These are phyloP conservation scores for Podaxis mareebaensis DNA, from an alignment of 768 basidiomycete genomes.

Conservation along the genomic window DNA sequence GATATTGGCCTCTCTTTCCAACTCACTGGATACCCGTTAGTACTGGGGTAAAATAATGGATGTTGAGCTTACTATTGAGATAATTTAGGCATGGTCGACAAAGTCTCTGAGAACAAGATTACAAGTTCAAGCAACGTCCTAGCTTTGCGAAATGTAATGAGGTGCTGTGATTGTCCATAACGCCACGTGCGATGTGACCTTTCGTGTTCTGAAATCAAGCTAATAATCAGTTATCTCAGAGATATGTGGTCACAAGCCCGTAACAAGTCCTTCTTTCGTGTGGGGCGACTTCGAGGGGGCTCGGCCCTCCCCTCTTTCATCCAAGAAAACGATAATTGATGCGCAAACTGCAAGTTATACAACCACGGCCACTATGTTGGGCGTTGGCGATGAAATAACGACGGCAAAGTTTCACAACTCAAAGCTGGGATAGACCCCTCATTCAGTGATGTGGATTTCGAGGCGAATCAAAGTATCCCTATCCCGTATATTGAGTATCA, in stretches of 20 bases:
- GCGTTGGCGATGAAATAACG: too few species aligned
- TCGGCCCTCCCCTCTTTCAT: too few species aligned
- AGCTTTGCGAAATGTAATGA: background rate
- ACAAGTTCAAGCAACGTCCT: background rate
- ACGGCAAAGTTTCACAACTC: background rate
- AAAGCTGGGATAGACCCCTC: background rate
- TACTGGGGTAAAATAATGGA: background rate
- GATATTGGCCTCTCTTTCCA: constrained; percentile 79
- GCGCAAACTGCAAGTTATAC: too few species aligned
- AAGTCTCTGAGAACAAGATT: background rate
- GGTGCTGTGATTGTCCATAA: background rate
- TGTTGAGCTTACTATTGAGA: constrained; percentile 51
- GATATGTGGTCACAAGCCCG: background rate
- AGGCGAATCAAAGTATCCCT: background rate
- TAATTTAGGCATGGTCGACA: constrained; percentile 37
- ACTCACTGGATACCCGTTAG: constrained; percentile 42
- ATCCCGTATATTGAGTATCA: background rate
- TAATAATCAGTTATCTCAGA: background rate
- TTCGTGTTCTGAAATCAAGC: background rate
- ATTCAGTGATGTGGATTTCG: background rate
- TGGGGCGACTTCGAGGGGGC: too few species aligned
- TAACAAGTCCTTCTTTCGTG: too few species aligned
- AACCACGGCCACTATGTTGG: too few species aligned
- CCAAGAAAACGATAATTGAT: too few species aligned
- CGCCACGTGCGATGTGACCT: background rate